Base-by-base conservation (phyloP, 1,284 basidiomycete genomes). In the Exobasidium rhododendri region DNA sequence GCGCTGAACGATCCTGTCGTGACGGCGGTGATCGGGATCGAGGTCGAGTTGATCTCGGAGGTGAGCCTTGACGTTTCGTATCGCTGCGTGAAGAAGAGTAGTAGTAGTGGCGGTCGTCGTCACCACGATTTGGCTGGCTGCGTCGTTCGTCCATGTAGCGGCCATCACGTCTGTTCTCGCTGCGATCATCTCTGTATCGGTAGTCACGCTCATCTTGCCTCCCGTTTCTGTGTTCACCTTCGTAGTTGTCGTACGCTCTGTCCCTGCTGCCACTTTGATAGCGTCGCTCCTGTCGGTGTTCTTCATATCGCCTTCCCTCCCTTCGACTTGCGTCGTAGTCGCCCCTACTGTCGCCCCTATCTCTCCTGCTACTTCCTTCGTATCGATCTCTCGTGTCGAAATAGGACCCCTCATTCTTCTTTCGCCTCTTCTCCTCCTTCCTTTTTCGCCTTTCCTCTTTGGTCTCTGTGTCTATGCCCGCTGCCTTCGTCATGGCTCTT, bases 361-460 rank as follows among this genome's bases (percentile, higher is more conserved):
- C 29, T 50, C 56, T 17, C 53, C 61, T 20, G 28, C 13, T 30
- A 11, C 17, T 32, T 32, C 29, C 17, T 10, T 43, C 40, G 6
- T 24, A 56, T 20, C 50, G 45, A 35, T 50, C 24, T 40, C 35
- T 40, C 80, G 70, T 85, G 86, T 71, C 87, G 10, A 24, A 31
- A 17, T 44, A 4, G 22, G 86, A 58, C 85, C 84, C 71, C 85
- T 86, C 63, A 84, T 82, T 47, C 49, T 46, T 29, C 83, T 81
- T 66, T 83, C 87, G 69, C 83, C 84, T 65, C 85, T 83, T 73
- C 85, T 86, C 88, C 70, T 86, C 85, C 64, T 88, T 86, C 49
- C 71, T 60, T 50, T 70, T 62, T 17, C 79, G 61, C 51, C 75
- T 69, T 65, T 87, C 86, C 49, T 70, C 69, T 51, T 69, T 73